Percentiles rank a stretch among this genome's conserved stretches.
phyloP scores from a whole-genome alignment of 768 basidiomycete genomes.

The Lactifluus echinatus region DNA sequence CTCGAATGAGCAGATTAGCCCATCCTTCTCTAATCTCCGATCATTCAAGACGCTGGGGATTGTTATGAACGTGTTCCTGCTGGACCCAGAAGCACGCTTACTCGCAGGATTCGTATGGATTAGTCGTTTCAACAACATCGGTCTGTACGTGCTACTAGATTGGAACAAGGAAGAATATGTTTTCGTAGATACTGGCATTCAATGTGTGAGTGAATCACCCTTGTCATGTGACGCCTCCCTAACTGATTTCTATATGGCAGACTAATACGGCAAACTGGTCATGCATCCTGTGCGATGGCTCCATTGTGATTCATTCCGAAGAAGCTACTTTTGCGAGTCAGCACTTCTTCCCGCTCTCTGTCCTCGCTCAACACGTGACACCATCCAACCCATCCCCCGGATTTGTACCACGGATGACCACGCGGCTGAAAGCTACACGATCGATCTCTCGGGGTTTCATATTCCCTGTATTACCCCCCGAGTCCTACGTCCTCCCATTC shows the following conservation, averaged over 20 bases:
- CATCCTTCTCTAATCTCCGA: constrained; percentile 51
- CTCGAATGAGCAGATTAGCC: constrained; percentile 21
- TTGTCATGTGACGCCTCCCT: background rate
- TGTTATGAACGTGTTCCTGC: constrained; percentile 71
- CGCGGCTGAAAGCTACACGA: constrained; percentile 20
- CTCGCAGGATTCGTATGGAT: constrained; percentile 65
- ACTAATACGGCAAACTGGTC: constrained; percentile 68
- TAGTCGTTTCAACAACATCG: constrained; percentile 43
- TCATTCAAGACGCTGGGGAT: constrained; percentile 57
- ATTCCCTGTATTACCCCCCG: constrained; percentile 18
- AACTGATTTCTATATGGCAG: constrained; percentile 27
- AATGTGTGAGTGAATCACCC: constrained; percentile 47
- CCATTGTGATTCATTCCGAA: constrained; percentile 70
- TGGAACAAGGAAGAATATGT: constrained; percentile 61
- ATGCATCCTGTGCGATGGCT: constrained; percentile 55
- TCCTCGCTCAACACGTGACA: constrained; percentile 28
- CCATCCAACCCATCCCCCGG: constrained; percentile 12
- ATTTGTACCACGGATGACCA: constrained; percentile 23
- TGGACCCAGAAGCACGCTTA: constrained; percentile 53
- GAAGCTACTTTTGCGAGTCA: constrained; percentile 57
- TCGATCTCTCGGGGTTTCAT: constrained; percentile 22
- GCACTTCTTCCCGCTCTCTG: constrained; percentile 54
- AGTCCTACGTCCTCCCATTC: constrained; percentile 14
- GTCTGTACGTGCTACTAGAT: constrained; percentile 55
- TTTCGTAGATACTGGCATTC: constrained; percentile 65